Percentiles rank a stretch among this genome's conserved stretches.
Conservation (phyloP, 139 green algal species). For the Chlamydomonas asymmetrica region DNA sequence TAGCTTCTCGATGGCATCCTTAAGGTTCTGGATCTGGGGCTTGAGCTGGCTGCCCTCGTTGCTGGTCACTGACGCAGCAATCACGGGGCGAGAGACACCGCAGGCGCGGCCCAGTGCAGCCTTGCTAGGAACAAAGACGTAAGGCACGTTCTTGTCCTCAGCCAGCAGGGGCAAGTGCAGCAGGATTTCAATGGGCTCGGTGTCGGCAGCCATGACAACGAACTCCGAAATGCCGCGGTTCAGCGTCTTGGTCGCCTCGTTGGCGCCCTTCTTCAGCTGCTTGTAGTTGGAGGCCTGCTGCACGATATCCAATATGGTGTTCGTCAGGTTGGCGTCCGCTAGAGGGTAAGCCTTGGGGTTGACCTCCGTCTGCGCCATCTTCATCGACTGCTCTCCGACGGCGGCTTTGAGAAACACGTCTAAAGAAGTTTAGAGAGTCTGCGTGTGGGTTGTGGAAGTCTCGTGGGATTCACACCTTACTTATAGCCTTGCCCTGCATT, state of each 20-base stretch:
- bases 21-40: constrained; percentile 92
- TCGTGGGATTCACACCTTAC: too few relatives aligned
- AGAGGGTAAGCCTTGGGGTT: constrained; percentile 99
- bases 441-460: too few relatives aligned
- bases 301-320: constrained; percentile 98
- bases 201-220: constrained; percentile 97
- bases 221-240: constrained; percentile 97
- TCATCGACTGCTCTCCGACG: too few relatives aligned
- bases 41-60: constrained; percentile 98
- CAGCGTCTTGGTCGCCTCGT: constrained; percentile 95
- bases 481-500: too few relatives aligned
- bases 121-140: constrained; percentile 98
- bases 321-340: constrained; percentile 87
- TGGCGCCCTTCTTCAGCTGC: constrained; percentile 99
- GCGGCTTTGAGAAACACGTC: too few relatives aligned
- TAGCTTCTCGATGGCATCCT: constrained; percentile 64
- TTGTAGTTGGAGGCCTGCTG: constrained; percentile 99
- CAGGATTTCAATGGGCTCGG: constrained; percentile 98
- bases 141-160: constrained; percentile 99
- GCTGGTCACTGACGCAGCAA: constrained; percentile 91
- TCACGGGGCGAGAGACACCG: constrained; percentile 95
- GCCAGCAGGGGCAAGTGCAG: constrained; percentile 98
- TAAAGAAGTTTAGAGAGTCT: too few relatives aligned
- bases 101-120: constrained; percentile 95
- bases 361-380: too few relatives aligned